These are phyloP conservation scores for Zangia roseola DNA, from an alignment of 768 basidiomycete genomes.

Conservation along the genomic window DNA sequence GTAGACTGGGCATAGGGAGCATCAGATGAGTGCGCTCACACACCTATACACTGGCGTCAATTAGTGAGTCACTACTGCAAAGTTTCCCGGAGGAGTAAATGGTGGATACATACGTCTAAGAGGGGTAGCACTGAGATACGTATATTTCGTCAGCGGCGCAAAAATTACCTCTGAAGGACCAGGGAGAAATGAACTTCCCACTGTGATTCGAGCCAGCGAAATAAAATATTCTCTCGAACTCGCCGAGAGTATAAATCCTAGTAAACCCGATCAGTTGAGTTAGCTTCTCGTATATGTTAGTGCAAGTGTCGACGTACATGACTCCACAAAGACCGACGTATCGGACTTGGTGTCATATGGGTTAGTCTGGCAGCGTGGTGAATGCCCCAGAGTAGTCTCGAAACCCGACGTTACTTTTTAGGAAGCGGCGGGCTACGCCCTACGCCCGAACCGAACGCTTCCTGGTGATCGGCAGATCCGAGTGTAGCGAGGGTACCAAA, in stretches of 20 bases:
- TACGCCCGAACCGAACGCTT: no score
- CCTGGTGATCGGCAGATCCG: no score
- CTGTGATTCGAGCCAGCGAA: not conserved
- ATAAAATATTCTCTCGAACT: no score
- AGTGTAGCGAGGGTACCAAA: no score
- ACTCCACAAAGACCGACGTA: slow-evolving; percentile 7
- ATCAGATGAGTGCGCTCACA: not conserved
- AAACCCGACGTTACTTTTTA: no score
- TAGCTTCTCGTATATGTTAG: not conserved
- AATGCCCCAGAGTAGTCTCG: not conserved
- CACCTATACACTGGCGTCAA: not conserved
- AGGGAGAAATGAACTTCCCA: not conserved
- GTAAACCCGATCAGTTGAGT: not conserved
- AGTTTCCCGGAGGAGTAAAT: no score
- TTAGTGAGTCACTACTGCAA: no score
- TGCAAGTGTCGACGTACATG: not conserved
- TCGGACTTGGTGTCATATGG: slow-evolving; percentile 1
- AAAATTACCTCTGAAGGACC: not conserved
- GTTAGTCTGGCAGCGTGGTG: not conserved
- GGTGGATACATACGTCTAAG: not conserved
- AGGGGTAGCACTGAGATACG: no score
- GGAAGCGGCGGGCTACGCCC: no score
- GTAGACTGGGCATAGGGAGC: not conserved
- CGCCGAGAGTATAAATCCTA: not conserved
- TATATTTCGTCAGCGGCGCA: not conserved